Base-by-base conservation (phyloP, 192 early-diverging fungal genomes). In the Umbelopsis vinacea region DNA sequence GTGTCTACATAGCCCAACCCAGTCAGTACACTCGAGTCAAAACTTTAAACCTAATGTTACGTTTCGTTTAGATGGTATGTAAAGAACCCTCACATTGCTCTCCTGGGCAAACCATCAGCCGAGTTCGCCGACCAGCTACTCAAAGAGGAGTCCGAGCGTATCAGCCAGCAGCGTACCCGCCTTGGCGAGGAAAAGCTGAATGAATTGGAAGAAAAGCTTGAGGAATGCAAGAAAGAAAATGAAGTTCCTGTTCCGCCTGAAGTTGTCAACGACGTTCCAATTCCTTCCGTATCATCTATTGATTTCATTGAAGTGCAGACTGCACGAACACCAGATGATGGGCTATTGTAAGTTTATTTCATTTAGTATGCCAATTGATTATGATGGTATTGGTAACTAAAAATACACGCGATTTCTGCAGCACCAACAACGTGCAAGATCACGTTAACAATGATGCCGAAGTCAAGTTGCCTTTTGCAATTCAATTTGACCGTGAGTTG, bases 71-170 rank as follows among this genome's bases (percentile, higher is more conserved):
- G 82, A 43, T 85, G 84, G 68, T 82, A 80, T 60, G 66, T 87
- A 46, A 70, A 84, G 69, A 71, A 68, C n/a, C 72, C 72, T 19
- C 76, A 79, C 55, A 82, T 85, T 6, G 82, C 76, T 12, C 72
- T 89, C 26, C 53, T 87, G 40, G 88, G 79, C 23, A 83, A 83
- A 63, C 88, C 88, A 6, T 89, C 88, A 3, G 85, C 86, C 14
- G 71, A 73, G 15, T 83, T 86, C 60, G 86, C 88, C 1, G 72
- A 83, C 14, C 80, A 83, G 38, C 73, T 82, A 38, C 72, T 76
- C 1, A 75, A 81, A 21, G 85, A 87, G 38, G 88, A 89, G 67
- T 72, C 67, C 21, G 71, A 83, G 52, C 88, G 88, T 47, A 69
- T 83, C 6, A 80, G 86, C 37, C 76, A 86, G 17, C 86, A 86